Base-by-base conservation (phyloP, 139 green algal genomes). In the Coccomyxa sp. region DNA sequence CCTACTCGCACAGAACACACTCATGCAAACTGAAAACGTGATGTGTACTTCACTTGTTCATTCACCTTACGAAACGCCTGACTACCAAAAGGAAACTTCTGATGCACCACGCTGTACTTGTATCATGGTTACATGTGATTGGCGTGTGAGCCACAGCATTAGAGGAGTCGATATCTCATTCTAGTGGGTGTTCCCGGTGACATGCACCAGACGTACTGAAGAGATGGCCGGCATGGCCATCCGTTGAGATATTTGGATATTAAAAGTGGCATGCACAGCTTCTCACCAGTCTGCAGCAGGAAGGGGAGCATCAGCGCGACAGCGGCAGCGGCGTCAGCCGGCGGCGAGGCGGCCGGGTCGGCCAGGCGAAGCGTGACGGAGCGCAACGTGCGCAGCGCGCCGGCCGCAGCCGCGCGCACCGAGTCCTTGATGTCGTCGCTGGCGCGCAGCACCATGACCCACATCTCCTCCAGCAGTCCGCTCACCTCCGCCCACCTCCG, bases 371-470 rank as follows among this genome's bases (percentile, higher is more conserved):
- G 85, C 14, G 90, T 95, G 51, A 95, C 85, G 23, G 87, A 84
- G 1, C 91, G 82, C 79, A 97, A 68, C 0, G 83, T 84, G 57
- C 86, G 78, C 13, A 83, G 67, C 25, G 92, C 82, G 0, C 68
- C 76, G 12, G 85, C 38, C 21, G 87, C 89, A 38, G 88, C 87
- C 58, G 79, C 66, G 0, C 93, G 83, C 79, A 96, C 92, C 38
- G 87, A 95, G 80, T 98, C 94, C 85, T 98, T 97, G 79, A 97
- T 92, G 87, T 97, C 94, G 78, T 97, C 95, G 74, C 94, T 85
- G 16, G 86, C 91, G 0, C 95, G 88, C n/a, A 99, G 86, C 0
- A 84, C 85, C 90, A 96, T 94, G 38, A 28, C 86, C 96, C 96
- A 98, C 28, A 97, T 77, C 60, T 85, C 45, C 4, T 66, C 84